Evolutionary conservation across 768 basidiomycete genomes (phyloP), one percentile per base, ranked within the genome.

Genomic region (Leccinum arenicola): DNA sequence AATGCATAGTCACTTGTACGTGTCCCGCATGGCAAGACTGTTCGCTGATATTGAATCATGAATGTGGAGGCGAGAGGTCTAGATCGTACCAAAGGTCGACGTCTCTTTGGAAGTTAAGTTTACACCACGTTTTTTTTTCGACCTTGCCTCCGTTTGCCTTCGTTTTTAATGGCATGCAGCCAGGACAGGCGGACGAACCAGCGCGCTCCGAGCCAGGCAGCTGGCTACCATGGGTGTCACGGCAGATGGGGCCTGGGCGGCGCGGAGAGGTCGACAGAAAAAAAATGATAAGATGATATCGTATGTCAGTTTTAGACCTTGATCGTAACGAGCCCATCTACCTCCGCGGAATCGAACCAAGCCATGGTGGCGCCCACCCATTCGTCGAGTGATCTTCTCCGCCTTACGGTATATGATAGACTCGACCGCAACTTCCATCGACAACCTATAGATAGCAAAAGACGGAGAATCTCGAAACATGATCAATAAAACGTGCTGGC

Each of bases 261-360:
- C 35, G 35, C 35, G 35, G 35, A 35, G 35, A 35, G 35, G 14
- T 36, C 35, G 3, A 15, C 12, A 15, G 9, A 36, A 15, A 36
- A 36, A 36, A 15, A 36, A 36, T 15, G 35, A 35, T 35, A 35
- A 35, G 33, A 35, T 6, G 33, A 12, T 35, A 35, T 4, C 19
- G 43, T 45, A 45, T 19, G 57, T 62, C 60, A 47, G 48, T 38
- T 54, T 15, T 58, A 54, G 40, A 31, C 55, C 51, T 62, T 52
- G 61, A 70, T 60, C 66, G 38, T 14, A 35, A 33, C 23, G 27
- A 38, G 19, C 57, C 50, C 14, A 21, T 52, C 47, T 50, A 52
- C 57, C 56, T 67, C 69, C 69, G 70, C 70, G 70, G 70, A 61
- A 60, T 61, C 57, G 23, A 58, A 56, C 38, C 54, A 50, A 12